phyloP scores from a whole-genome alignment of 495 filamentous ascomycete species.

The Tuber aestivum region DNA sequence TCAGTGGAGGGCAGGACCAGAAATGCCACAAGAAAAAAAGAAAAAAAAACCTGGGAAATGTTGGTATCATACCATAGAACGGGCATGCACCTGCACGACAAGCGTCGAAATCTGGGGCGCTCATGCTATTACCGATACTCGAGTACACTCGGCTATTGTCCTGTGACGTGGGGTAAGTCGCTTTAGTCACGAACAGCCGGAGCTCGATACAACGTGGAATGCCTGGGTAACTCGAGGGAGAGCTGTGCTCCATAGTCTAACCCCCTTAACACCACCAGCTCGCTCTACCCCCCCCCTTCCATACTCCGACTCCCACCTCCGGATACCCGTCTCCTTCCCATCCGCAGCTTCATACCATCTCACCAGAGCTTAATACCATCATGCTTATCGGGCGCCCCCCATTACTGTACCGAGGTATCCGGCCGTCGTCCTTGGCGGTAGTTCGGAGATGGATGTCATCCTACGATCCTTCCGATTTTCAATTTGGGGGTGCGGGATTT shows the following conservation, averaged over 20 bases:
- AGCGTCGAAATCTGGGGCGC: not conserved
- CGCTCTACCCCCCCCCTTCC: not conserved
- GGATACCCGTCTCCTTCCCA: not conserved
- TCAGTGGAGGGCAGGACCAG: not conserved
- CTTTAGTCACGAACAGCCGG: not conserved
- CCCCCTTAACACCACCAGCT: not conserved
- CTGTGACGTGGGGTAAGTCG: not conserved
- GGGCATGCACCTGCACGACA: not conserved
- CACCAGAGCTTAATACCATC: not conserved
- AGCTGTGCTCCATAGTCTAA: not conserved
- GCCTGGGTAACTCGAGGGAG: not conserved
- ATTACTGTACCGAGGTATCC: slow-evolving; percentile 15
- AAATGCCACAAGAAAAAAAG: not conserved
- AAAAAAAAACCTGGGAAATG: not conserved
- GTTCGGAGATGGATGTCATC: slow-evolving; percentile 34
- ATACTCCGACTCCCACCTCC: not conserved
- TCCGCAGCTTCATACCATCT: not conserved
- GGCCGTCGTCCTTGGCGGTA: slow-evolving; percentile 21
- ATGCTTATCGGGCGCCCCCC: slow-evolving; percentile 32
- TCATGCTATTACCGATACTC: not conserved
- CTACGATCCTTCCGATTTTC: slow-evolving; percentile 36
- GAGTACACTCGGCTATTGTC: not conserved
- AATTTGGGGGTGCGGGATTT: slow-evolving; percentile 27
- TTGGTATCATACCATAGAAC: not conserved
- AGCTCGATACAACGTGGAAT: not conserved